phyloP scores from a whole-genome alignment of 164 flowering plant genomes.

The Vitis riparia region DNA sequence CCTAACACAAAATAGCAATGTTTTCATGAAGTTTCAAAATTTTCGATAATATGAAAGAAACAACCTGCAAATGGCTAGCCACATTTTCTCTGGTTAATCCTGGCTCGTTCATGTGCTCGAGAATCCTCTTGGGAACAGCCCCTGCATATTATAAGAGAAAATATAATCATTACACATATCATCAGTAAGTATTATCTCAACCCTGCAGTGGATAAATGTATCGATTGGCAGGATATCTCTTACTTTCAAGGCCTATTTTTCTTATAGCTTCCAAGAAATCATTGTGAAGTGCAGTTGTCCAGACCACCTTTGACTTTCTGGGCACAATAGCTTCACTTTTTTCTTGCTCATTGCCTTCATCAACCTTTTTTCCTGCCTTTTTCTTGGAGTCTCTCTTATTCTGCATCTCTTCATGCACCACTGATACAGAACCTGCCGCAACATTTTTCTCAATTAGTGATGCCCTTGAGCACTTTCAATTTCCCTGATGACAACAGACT shows the following conservation, averaged over 20 bases:
- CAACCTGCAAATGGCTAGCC: conserved; percentile 19
- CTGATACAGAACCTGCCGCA: too few relatives aligned
- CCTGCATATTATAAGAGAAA: background rate
- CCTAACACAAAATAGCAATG: too few relatives aligned
- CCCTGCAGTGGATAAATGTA: too few relatives aligned
- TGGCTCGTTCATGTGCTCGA: conserved; percentile 12
- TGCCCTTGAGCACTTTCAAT: too few relatives aligned
- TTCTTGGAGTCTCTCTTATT: background rate
- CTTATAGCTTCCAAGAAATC: conserved; percentile 15
- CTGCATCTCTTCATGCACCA: too few relatives aligned
- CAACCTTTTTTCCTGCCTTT: background rate
- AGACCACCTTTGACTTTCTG: conserved; percentile 8
- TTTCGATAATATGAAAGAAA: background rate
- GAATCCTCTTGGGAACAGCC: conserved; percentile 18
- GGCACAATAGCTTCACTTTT: too few relatives aligned
- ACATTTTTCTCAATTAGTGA: too few relatives aligned
- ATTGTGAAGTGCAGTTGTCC: conserved; percentile 12
- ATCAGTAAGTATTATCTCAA: too few relatives aligned
- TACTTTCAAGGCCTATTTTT: conserved; percentile 11
- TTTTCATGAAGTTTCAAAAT: too few relatives aligned
- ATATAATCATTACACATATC: background rate
- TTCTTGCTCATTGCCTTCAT: background rate
- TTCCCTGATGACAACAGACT: too few relatives aligned
- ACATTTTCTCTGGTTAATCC: conserved; percentile 13
- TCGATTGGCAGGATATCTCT: background rate